These are phyloP conservation scores for Boletus sp. DNA, from an alignment of 1,284 basidiomycete species.

Conservation along the genomic window DNA sequence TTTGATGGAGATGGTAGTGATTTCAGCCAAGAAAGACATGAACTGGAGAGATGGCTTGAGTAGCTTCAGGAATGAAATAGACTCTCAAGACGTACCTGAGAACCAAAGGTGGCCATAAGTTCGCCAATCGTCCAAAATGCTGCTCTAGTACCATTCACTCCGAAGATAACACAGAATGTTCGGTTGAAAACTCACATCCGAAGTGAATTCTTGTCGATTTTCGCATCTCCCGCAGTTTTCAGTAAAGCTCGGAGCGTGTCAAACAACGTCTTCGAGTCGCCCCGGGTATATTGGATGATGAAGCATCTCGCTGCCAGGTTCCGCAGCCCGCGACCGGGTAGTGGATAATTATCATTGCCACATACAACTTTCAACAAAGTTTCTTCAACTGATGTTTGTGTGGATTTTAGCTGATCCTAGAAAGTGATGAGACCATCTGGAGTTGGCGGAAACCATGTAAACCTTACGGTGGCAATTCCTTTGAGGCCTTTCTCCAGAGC, in stretches of 20 bases:
- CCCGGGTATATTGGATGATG: slow-evolving; percentile 71
- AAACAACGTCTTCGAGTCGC: slow-evolving; percentile 82
- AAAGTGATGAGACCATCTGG: slow-evolving; percentile 5
- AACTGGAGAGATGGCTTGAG: slow-evolving; percentile 47
- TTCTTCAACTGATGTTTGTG: slow-evolving; percentile 59
- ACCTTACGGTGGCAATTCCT: slow-evolving; percentile 46
- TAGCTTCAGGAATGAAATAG: not conserved
- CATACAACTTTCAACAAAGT: slow-evolving; percentile 62
- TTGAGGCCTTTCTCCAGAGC: slow-evolving; percentile 58
- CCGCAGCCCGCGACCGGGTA: slow-evolving; percentile 82
- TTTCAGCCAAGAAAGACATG: slow-evolving; percentile 93
- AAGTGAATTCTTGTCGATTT: slow-evolving; percentile 59
- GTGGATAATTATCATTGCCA: slow-evolving; percentile 59
- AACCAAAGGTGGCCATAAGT: slow-evolving; percentile 79
- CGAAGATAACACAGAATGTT: slow-evolving; percentile 5
- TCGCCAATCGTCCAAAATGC: slow-evolving; percentile 84
- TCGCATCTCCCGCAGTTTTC: slow-evolving; percentile 70
- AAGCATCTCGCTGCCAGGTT: slow-evolving; percentile 79
- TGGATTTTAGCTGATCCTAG: slow-evolving; percentile 63
- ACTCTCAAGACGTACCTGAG: slow-evolving; percentile 54
- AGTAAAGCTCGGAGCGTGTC: slow-evolving; percentile 82
- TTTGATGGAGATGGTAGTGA: slow-evolving; percentile 62
- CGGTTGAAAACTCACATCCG: slow-evolving; percentile 55
- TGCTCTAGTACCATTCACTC: slow-evolving; percentile 43
- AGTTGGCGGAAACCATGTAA: not conserved